Evolutionary conservation across 441 rosid genomes (phyloP), one percentile per base, ranked within the genome.

Genomic region (Populus trichocarpa): DNA sequence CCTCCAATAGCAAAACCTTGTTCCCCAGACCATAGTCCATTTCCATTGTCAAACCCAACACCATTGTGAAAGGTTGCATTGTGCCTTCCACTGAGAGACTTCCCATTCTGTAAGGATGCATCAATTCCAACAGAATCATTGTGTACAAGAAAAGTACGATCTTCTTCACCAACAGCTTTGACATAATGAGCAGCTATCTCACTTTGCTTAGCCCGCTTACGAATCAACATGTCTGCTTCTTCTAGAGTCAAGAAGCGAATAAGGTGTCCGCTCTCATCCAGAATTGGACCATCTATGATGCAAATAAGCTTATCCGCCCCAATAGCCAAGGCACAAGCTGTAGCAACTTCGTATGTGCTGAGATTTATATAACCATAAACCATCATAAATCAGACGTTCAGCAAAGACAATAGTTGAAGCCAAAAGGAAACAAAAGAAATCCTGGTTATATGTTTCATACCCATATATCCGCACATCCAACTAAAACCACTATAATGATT

Each of bases 1-100:
- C 98, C 99, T 73, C 99, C 99, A 72, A 96, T 89, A 33, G 98
- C 98, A 91, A 96, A 96, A 72, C 99, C 99, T 83, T 90, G 97
- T 75, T 92, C 98, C 35, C 91, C 89, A 76, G 90, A 86, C 90
- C 91, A 88, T 42, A 89, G 76, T 23, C 98, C 98, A 79, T 89
- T 89, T 23, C 97, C 97, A 66, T 86, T 93, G 83, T 90, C 90
- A 75, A 96, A 92, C 78, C 99, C 98, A 85, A 93, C 91, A 74
- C 97, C 99, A 63, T 96, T 96, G 12, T 85, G 93, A 85, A 92
- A 96, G 61, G 79, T 78, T n/a, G 90, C 88, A 82, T 65, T 82
- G 42, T 77, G 75, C 78, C 64, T 85, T 83, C 83, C 78, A 72
- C 64, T 75, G 10, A 78, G 75, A 79, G 84, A 82, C 66, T 82